These are phyloP conservation scores for Tylopilus rubrobrunneus DNA, from an alignment of 768 basidiomycete genomes.

Conservation along the genomic window DNA sequence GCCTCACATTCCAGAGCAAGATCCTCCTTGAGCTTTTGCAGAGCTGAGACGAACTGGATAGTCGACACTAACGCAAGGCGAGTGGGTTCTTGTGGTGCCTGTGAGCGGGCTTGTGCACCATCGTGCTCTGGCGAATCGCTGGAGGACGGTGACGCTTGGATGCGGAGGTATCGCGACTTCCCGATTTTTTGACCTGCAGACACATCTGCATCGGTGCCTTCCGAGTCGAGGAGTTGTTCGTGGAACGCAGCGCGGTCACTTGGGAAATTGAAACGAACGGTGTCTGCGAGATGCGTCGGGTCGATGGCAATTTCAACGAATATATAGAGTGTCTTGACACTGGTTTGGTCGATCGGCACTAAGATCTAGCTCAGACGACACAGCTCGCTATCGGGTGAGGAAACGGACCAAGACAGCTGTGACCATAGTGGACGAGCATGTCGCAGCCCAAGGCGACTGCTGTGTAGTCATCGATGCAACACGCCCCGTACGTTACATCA, in stretches of 20 bases:
- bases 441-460: constrained; percentile 95
- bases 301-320: constrained; percentile 98
- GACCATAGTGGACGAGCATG: constrained; percentile 97
- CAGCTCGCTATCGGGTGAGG: not conserved
- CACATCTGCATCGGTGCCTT: constrained; percentile 44
- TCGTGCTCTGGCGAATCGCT: constrained; percentile 1
- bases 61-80: constrained; percentile 92
- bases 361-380: constrained; percentile 5
- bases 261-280: constrained; percentile 88
- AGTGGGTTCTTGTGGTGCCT: constrained; percentile 40
- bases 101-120: constrained; percentile 13
- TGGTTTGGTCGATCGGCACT: constrained; percentile 95
- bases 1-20: constrained; percentile 43
- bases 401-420: constrained; percentile 86
- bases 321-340: constrained; percentile 92
- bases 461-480: constrained; percentile 97
- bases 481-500: constrained; percentile 98
- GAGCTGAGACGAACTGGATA: constrained; percentile 93
- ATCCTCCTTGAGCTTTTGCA: constrained; percentile 83
- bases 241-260: constrained; percentile 64
- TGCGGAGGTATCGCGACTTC: constrained; percentile 47
- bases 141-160: constrained; percentile 42
- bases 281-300: constrained; percentile 73
- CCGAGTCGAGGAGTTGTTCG: constrained; percentile 56
- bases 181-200: constrained; percentile 44